phyloP scores from a whole-genome alignment of 352 stramenopile genomes.

The Pythium rishiriense region DNA sequence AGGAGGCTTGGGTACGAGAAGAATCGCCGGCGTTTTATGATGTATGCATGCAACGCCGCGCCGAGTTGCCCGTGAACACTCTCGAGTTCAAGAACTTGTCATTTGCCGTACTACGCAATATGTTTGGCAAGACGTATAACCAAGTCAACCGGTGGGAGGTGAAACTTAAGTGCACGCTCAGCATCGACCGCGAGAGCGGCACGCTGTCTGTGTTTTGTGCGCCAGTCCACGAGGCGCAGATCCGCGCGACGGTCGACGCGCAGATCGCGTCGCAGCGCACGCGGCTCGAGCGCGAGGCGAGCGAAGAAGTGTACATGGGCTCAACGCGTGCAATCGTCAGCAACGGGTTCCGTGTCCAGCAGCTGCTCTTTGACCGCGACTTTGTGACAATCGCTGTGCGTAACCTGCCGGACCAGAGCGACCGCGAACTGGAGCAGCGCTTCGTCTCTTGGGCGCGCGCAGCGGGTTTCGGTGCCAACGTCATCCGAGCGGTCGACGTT shows the following conservation, averaged over 20 bases:
- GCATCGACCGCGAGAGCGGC: conserved; percentile 16
- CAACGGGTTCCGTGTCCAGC: conserved; percentile 20
- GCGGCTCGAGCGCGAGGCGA: conserved; percentile 2
- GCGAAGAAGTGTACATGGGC: conserved; percentile 29
- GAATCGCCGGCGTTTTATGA: conserved; percentile 25
- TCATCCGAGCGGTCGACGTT: conserved; percentile 8
- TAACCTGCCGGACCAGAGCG: conserved; percentile 8
- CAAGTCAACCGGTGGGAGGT: conserved; percentile 25
- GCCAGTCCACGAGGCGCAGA: conserved; percentile 13
- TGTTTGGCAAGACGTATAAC: conserved; percentile 26
- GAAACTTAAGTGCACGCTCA: conserved; percentile 28
- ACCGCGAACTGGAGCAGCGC: conserved; percentile 8
- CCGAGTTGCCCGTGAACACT: conserved; percentile 16
- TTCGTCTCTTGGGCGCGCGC: conserved; percentile 8
- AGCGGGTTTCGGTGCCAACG: not conserved
- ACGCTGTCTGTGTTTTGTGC: conserved; percentile 22
- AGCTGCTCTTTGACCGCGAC: conserved; percentile 27
- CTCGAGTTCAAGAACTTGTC: conserved; percentile 18
- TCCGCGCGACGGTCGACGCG: conserved; percentile 6
- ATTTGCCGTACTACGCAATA: conserved; percentile 8
- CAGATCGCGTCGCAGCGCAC: not conserved
- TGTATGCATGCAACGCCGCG: conserved; percentile 4
- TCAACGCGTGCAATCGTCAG: conserved; percentile 24
- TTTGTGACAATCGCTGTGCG: conserved; percentile 21
- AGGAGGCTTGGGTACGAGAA: conserved; percentile 26